Evolutionary conservation across 441 rosid genomes (phyloP).

Genomic region (Croton laevigatus): DNA sequence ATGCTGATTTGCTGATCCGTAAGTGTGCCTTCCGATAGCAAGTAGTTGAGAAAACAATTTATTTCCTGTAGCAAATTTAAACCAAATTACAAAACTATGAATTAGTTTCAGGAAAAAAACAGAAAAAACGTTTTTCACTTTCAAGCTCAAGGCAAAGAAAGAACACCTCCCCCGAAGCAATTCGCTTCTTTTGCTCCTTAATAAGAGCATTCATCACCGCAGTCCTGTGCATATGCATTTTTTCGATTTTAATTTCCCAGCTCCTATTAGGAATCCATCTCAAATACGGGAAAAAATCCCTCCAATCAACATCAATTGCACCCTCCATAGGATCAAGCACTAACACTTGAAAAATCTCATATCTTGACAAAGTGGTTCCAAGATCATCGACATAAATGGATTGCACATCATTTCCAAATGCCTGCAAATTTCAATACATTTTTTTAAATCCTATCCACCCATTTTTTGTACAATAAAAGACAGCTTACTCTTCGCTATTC

Average conservation of each 20-base stretch:
- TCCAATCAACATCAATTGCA: conserved; percentile 86
- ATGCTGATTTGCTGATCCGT: conserved; percentile 54
- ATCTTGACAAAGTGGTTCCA: conserved; percentile 48
- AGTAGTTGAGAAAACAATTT: conserved; percentile 53
- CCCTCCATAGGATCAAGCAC: conserved; percentile 78
- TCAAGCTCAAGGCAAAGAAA: background rate
- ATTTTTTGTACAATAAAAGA: background rate
- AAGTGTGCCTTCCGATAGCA: conserved; percentile 56
- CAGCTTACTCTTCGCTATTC: background rate
- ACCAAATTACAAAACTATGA: background rate
- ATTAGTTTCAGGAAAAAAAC: background rate
- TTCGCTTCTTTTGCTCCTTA: conserved; percentile 42
- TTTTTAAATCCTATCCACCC: background rate
- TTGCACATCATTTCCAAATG: conserved; percentile 61
- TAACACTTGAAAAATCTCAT: conserved; percentile 46
- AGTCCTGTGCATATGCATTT: conserved; percentile 45
- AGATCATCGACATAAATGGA: conserved; percentile 61
- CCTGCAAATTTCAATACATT: conserved; percentile 30
- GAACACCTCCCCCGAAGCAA: conserved; percentile 50
- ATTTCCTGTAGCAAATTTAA: conserved; percentile 35
- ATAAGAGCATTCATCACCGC: conserved; percentile 65
- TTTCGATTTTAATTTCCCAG: conserved; percentile 46
- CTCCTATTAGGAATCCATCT: conserved; percentile 72
- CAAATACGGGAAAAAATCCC: conserved; percentile 90
- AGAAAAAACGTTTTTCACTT: too few relatives aligned